A percentile compares a stretch with the other conserved stretches of the same genome.
Conservation (phyloP, 257 asterid genomes). For the Nicotiana paniculata region DNA sequence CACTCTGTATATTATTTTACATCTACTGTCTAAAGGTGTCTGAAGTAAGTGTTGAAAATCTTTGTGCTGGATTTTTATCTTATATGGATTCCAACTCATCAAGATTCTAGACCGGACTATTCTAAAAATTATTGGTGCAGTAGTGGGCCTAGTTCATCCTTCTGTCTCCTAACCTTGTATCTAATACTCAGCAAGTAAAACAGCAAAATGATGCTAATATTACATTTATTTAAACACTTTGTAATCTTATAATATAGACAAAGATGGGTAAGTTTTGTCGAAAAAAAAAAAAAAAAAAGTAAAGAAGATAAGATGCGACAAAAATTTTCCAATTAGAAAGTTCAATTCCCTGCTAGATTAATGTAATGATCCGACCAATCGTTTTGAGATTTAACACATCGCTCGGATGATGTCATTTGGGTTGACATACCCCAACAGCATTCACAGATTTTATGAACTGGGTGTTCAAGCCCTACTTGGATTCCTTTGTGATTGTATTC, state of each 20-base stretch:
- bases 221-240: not conserved
- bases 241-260: not conserved
- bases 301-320: not conserved
- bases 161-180: not conserved
- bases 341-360: too few species aligned
- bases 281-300: not conserved
- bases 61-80: not conserved
- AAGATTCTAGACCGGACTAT: not conserved
- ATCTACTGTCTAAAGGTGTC: not conserved
- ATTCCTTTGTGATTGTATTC: too few species aligned
- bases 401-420: too few species aligned
- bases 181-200: not conserved
- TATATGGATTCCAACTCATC: conserved; percentile 4
- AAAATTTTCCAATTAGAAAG: not conserved
- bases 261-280: not conserved
- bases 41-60: not conserved
- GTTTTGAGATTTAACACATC: too few species aligned
- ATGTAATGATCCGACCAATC: too few species aligned
- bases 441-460: too few species aligned
- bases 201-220: not conserved
- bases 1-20: not conserved
- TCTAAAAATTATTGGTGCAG: not conserved
- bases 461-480: too few species aligned
- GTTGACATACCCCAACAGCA: too few species aligned
- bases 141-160: not conserved